Evolutionary conservation across 2,329 filamentous ascomycete species (phyloP), one percentile per base, ranked within the genome.

Genomic region (Verticillium albo-atrum): DNA sequence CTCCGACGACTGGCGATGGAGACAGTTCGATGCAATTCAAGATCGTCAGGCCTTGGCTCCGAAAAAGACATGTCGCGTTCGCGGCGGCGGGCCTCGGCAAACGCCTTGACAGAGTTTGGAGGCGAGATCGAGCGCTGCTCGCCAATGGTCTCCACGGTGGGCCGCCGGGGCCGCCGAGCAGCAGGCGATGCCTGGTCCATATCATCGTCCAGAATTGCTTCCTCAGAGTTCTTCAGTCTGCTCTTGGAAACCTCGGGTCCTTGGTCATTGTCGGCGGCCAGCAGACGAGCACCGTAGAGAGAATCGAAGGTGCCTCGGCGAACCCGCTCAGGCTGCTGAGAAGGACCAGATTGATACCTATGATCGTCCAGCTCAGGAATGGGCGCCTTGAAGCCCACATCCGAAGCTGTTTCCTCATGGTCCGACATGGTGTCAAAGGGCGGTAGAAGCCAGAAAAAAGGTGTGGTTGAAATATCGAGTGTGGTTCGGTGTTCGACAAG

Each of bases 91-190:
- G 91, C 91, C 68, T 95, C 91, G 20, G 95, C 95, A 74, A 99
- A 99, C 4, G 95, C 95, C 73, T 98, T 96, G 56, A 99, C 92
- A 0, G 95, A 99, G 74, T 97, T 99, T 7, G 95, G 95, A 12
- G 94, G 94, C 6, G 95, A 98, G 2, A 85, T 79, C 1, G 91
- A 92, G 58, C 91, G 84, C 54, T 84, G 85, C 25, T 84, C 82
- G 26, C 77, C 72, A 53, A 79, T 73, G 1, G 84, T 84, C 32
- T 81, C 82, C 58, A 89, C 77, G 56, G 83, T 83, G 59, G 82
- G 79, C 59, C 84, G 82, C 17, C 85, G 83, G 60, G 75, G 77
- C 37, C 77, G 80, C 6, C 75, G 72, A 32, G 70, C 65, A 20
- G 70, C 71, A 6, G 77, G 76, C n/a, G 81, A 80, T 6, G 72